These are phyloP conservation scores for Aureobasidium vineae DNA, from an alignment of 2,329 filamentous ascomycete species.

Conservation along the genomic window DNA sequence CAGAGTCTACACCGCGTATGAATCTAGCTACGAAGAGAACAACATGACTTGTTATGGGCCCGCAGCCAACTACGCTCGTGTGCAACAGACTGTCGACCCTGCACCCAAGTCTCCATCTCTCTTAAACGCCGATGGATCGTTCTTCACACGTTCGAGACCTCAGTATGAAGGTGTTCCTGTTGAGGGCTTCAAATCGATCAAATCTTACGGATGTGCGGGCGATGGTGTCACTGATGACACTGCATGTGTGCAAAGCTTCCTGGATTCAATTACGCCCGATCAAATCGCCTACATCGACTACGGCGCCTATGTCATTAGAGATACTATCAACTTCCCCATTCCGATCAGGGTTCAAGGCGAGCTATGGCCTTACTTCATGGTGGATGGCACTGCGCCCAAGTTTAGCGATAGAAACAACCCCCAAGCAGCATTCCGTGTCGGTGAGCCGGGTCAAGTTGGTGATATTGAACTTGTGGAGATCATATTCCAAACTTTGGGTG, in stretches of 20 bases:
- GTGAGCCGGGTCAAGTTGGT: constrained; percentile 61
- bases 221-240: constrained; percentile 87
- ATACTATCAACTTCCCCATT: constrained; percentile 58
- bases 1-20: constrained; percentile 57
- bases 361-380: constrained; percentile 80
- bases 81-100: constrained; percentile 28
- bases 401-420: constrained; percentile 55
- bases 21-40: constrained; percentile 36
- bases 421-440: constrained; percentile 65
- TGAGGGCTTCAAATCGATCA: constrained; percentile 63
- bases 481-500: constrained; percentile 66
- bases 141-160: constrained; percentile 36
- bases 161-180: constrained; percentile 51
- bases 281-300: constrained; percentile 59
- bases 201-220: constrained; percentile 62
- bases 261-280: constrained; percentile 58
- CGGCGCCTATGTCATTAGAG: constrained; percentile 55
- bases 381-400: constrained; percentile 56
- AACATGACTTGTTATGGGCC: constrained; percentile 37
- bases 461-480: constrained; percentile 70
- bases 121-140: constrained; percentile 29
- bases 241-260: constrained; percentile 68
- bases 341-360: constrained; percentile 80
- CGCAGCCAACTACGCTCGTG: constrained; percentile 32
- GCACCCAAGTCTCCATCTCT: constrained; percentile 29